Base-by-base conservation (phyloP, 345 rosid genomes). In the Syzygium aromaticum region DNA sequence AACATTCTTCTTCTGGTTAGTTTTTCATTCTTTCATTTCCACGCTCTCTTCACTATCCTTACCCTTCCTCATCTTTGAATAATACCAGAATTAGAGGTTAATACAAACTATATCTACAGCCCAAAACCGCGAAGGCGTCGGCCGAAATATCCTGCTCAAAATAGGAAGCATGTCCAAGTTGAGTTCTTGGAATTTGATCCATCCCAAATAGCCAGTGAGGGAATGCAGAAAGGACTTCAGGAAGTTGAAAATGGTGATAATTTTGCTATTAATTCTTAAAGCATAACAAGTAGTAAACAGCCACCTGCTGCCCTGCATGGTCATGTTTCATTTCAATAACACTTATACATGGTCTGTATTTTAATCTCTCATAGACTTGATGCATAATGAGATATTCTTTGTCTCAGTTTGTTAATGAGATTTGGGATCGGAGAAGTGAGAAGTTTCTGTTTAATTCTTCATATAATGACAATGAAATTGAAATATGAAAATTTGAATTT, bases 1-100 rank as follows among this genome's bases (percentile, higher is more conserved):
- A 87, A 89, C 94, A 28, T 93, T 93, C 92, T 91, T 85, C 90
- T 97, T 94, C 89, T 92, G 97, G 99, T 98, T 93, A 87, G 92
- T 89, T 88, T 84, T 89, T 89, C 77, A 33, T n/a, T 85, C 86
- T 64, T 56, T 67, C 87, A 80, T 85, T 22, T 84, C 46, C 52
- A 52, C 56, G 82, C 27, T 84, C 87, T 84, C 52, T 80, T 59
- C 86, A 51, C 83, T 84, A 73, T 73, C 82, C 49, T 38, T 73
- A 5, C 49, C 6, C 22, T 38, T 73, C 49, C 27, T 73, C 49
- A 5, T 73, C 2, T 73, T 67, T 40, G 78, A 56, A 61, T 89
- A 86, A 86, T 89, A 54, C 30, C 57, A 52, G 56, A 88, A 86
- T 53, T 86, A 54, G 77, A 85, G 84, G 85, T 85, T 33, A 30